Evolutionary conservation across 108 stramenopile genomes (phyloP).

Genomic region (Cyclotella atomus): DNA sequence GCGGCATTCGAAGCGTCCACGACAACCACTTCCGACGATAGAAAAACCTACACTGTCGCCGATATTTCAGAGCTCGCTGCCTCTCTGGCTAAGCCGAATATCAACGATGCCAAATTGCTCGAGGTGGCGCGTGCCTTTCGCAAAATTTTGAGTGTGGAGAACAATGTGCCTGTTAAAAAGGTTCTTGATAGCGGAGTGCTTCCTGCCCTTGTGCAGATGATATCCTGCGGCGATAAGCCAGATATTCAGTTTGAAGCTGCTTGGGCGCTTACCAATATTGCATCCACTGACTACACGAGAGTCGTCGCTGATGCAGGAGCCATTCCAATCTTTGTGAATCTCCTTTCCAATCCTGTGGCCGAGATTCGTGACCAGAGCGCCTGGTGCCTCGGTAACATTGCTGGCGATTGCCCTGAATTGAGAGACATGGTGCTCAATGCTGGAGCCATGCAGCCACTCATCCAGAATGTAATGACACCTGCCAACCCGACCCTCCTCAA

Average conservation of each 20-base stretch:
- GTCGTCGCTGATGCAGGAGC: conserved; percentile 81
- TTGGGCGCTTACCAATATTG: conserved; percentile 96
- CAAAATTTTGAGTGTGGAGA: conserved; percentile 82
- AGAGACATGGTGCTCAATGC: conserved; percentile 73
- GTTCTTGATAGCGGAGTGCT: conserved; percentile 77
- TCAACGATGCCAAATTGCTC: conserved; percentile 37
- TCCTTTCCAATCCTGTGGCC: conserved; percentile 60
- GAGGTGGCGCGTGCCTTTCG: conserved; percentile 74
- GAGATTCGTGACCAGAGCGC: conserved; percentile 94
- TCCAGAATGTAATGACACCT: conserved; percentile 80
- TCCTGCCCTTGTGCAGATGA: conserved; percentile 69
- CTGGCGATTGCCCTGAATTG: conserved; percentile 81
- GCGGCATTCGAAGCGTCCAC: not conserved
- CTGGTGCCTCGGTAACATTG: conserved; percentile 97
- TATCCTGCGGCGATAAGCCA: conserved; percentile 53
- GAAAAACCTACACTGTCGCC: conserved; percentile 36
- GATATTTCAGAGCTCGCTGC: conserved; percentile 59
- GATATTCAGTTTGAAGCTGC: conserved; percentile 91
- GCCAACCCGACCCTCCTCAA: conserved; percentile 68
- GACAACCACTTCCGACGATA: not conserved
- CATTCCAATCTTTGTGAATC: conserved; percentile 67
- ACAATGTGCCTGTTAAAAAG: conserved; percentile 84
- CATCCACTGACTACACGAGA: conserved; percentile 75
- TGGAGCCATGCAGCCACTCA: conserved; percentile 64
- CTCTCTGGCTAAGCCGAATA: conserved; percentile 30